phyloP scores from a whole-genome alignment of 2,329 filamentous ascomycete species.

The Talaromyces amestolkiae region DNA sequence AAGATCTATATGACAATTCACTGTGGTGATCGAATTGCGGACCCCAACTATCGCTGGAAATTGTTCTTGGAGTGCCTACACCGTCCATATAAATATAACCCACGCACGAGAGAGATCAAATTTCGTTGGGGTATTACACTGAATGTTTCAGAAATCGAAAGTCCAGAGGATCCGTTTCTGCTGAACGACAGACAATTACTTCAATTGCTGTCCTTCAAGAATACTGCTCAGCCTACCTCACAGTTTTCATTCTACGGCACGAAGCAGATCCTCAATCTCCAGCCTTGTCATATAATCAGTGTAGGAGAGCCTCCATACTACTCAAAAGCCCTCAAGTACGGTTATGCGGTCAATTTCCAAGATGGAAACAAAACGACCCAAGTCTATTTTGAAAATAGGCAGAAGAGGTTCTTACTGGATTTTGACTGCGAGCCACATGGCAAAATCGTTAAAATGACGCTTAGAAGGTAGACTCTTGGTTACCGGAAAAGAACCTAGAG shows the following conservation, averaged over 20 bases:
- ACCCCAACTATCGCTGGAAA: background rate
- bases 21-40: background rate
- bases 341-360: background rate
- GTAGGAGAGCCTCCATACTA: slow-evolving; percentile 7
- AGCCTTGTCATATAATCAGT: background rate
- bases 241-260: background rate
- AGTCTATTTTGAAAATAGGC: slow-evolving; percentile 7
- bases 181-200: background rate
- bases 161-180: slow-evolving; percentile 5
- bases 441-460: background rate
- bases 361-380: slow-evolving; percentile 2
- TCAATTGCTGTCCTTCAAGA: background rate
- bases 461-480: too few species aligned
- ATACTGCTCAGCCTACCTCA: slow-evolving; percentile 3
- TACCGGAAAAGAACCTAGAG: too few species aligned
- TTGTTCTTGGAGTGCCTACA: slow-evolving; percentile 1
- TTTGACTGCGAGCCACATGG: background rate
- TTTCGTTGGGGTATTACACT: slow-evolving; percentile 6
- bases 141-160: slow-evolving; percentile 1
- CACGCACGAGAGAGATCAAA: slow-evolving; percentile 1
- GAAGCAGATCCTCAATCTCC: background rate
- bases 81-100: slow-evolving; percentile 5
- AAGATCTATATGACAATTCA: background rate
- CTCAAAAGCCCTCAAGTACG: background rate
- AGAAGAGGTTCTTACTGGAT: slow-evolving; percentile 9